Evolutionary conservation across 805 yeast species (phyloP).

Genomic region (Wickerhamiella lipophila): DNA sequence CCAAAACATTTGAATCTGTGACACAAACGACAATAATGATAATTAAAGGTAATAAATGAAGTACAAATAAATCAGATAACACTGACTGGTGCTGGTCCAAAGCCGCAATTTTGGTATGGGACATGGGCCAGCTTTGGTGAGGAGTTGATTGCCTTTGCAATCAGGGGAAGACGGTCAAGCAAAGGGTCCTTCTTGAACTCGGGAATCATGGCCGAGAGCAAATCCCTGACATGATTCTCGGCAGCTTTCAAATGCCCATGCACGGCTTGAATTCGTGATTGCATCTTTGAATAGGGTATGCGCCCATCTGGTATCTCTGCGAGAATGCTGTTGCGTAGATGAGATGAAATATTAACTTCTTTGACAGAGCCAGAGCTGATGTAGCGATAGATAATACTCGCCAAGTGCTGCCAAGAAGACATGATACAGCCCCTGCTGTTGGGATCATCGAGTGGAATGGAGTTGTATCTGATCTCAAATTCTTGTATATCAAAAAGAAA

Average conservation of each 20-base stretch:
- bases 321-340: background rate
- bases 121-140: background rate
- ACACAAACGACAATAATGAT: no score
- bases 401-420: constrained; percentile 1
- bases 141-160: background rate
- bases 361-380: background rate
- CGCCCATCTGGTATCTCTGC: background rate
- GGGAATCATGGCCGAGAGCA: constrained; percentile 3
- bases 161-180: background rate
- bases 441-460: background rate
- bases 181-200: background rate
- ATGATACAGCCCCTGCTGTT: background rate
- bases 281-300: background rate
- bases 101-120: background rate
- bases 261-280: background rate
- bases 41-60: no score
- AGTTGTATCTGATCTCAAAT: background rate
- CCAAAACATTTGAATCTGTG: no score
- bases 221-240: background rate
- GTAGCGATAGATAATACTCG: background rate
- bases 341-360: constrained; percentile 1
- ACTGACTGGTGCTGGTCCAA: background rate
- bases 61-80: background rate
- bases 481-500: background rate
- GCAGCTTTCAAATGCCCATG: background rate